These are phyloP conservation scores for Xylaria scruposa DNA, from an alignment of 495 filamentous ascomycete species.

Conservation along the genomic window DNA sequence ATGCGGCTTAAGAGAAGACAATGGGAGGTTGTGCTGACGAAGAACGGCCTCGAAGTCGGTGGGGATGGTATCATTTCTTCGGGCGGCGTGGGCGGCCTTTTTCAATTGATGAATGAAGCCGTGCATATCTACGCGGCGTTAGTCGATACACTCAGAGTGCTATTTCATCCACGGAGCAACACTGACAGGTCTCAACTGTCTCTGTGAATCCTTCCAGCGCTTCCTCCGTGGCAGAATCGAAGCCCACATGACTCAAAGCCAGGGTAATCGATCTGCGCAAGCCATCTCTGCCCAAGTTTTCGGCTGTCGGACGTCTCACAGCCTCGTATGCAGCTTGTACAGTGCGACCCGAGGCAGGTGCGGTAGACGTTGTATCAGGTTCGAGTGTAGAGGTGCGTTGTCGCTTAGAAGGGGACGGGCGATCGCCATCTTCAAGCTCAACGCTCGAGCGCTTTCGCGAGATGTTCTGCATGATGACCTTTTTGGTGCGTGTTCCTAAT, in stretches of 20 bases:
- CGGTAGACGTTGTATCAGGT: constrained; percentile 15
- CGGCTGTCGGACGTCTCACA: constrained; percentile 32
- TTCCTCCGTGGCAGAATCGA: constrained; percentile 46
- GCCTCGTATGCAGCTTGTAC: constrained; percentile 18
- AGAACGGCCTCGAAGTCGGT: constrained; percentile 50
- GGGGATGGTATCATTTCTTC: constrained; percentile 46
- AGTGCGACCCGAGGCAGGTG: background rate
- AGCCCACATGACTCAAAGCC: constrained; percentile 50
- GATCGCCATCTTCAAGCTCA: constrained; percentile 30
- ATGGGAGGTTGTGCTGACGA: constrained; percentile 43
- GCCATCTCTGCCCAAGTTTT: constrained; percentile 45
- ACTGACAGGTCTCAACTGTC: constrained; percentile 49
- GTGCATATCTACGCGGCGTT: constrained; percentile 42
- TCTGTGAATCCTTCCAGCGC: constrained; percentile 52
- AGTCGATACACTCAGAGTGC: constrained; percentile 1
- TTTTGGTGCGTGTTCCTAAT: background rate
- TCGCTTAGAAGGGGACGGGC: constrained; percentile 38
- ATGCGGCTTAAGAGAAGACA: constrained; percentile 47
- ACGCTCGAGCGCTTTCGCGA: constrained; percentile 31
- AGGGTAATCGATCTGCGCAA: constrained; percentile 49
- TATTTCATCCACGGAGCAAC: background rate
- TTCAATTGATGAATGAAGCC: constrained; percentile 42
- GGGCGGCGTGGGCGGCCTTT: constrained; percentile 42
- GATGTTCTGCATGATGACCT: constrained; percentile 23
- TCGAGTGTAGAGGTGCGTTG: constrained; percentile 34